A percentile compares a stretch with the other conserved stretches of the same genome.
Conservation (phyloP, 306 rosid genomes). For the Erythrophleum fordii region DNA sequence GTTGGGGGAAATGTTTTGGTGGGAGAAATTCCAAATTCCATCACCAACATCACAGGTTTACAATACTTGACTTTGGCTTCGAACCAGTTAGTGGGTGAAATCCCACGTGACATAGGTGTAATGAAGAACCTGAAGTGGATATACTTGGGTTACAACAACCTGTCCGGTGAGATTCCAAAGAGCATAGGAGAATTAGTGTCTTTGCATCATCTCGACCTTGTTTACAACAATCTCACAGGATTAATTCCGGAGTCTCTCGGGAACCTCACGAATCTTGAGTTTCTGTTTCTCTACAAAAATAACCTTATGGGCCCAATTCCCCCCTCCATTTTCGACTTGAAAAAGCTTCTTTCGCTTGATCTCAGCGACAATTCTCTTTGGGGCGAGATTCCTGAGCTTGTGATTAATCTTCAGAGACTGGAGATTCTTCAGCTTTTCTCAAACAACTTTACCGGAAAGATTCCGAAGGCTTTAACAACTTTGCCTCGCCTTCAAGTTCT, state of each 20-base stretch:
- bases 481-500: slow-evolving; percentile 67
- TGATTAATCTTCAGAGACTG: slow-evolving; percentile 49
- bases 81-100: slow-evolving; percentile 69
- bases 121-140: slow-evolving; percentile 75
- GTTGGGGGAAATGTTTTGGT: slow-evolving; percentile 79
- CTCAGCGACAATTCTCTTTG: slow-evolving; percentile 78
- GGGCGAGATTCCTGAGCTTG: slow-evolving; percentile 72
- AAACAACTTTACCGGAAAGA: slow-evolving; percentile 56
- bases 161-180: slow-evolving; percentile 78
- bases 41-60: slow-evolving; percentile 62
- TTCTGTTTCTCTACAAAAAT: slow-evolving; percentile 83
- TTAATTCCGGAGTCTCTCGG: slow-evolving; percentile 72
- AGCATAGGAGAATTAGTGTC: slow-evolving; percentile 59
- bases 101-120: slow-evolving; percentile 54
- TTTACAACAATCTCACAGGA: slow-evolving; percentile 83
- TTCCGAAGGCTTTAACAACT: slow-evolving; percentile 54
- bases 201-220: slow-evolving; percentile 81
- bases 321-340: slow-evolving; percentile 53
- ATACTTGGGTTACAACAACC: slow-evolving; percentile 87
- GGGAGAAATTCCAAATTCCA: slow-evolving; percentile 69
- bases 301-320: slow-evolving; percentile 72
- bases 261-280: slow-evolving; percentile 62
- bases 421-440: slow-evolving; percentile 71
- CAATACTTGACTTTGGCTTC: slow-evolving; percentile 80
- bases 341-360: slow-evolving; percentile 74